Percentiles rank a stretch among this genome's conserved stretches.
phyloP scores from a whole-genome alignment of 163 green algal species.

The Chlamydomonas reinhardtii region DNA sequence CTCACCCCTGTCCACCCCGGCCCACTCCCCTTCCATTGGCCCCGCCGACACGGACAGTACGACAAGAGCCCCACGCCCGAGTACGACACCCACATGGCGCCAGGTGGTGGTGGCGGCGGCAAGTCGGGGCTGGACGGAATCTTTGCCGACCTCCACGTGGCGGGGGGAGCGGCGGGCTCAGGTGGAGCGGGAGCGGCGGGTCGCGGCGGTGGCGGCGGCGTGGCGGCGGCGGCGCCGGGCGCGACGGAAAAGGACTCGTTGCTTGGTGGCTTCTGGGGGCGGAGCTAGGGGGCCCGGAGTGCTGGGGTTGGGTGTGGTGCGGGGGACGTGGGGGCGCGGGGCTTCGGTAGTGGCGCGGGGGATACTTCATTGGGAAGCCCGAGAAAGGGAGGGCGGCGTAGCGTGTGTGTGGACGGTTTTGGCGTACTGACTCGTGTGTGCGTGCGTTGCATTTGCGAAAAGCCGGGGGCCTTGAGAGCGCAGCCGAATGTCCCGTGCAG shows the following conservation, averaged over 20 bases:
- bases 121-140: conserved; percentile 26
- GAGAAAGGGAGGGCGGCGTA: no score
- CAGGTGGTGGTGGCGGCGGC: background rate
- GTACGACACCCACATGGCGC: background rate
- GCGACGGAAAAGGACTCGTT: conserved; percentile 38
- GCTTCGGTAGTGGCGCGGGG: no score
- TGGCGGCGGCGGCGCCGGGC: background rate
- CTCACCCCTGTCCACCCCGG: background rate
- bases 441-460: no score
- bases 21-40: background rate
- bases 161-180: background rate
- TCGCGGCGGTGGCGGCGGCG: background rate
- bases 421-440: no score
- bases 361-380: no score
- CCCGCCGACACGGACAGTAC: conserved; percentile 19
- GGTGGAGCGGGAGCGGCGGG: background rate
- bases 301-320: no score
- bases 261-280: conserved; percentile 22
- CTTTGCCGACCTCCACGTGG: conserved; percentile 14
- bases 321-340: no score
- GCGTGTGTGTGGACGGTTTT: no score
- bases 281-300: background rate
- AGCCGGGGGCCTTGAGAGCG: no score
- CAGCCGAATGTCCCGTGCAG: no score
- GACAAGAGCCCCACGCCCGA: conserved; percentile 36